Evolutionary conservation across 1,284 basidiomycete species (phyloP).

Genomic region (Phylloporus gajari): DNA sequence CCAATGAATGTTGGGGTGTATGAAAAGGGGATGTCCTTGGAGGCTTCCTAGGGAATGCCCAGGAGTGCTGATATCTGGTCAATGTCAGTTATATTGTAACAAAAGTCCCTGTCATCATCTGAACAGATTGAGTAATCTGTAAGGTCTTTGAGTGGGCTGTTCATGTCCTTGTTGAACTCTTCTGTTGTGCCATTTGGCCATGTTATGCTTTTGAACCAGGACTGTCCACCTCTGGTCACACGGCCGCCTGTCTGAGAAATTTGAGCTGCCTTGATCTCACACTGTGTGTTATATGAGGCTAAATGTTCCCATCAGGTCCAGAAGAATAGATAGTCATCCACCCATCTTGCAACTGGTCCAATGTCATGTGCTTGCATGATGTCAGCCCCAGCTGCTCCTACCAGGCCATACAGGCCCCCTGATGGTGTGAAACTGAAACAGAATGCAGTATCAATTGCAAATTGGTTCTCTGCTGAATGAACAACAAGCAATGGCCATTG

Average conservation of each 20-base stretch:
- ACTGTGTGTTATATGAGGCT: neutral
- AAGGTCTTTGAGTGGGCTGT: neutral
- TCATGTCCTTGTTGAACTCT: conserved; percentile 13
- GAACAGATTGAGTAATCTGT: neutral
- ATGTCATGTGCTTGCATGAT: conserved; percentile 8
- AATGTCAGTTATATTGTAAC: neutral
- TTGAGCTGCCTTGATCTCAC: neutral
- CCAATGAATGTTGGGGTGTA: neutral
- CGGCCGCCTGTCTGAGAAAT: neutral
- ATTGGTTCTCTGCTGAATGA: no score
- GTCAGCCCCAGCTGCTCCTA: conserved; percentile 24
- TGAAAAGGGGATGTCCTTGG: conserved; percentile 1
- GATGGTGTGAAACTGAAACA: conserved; percentile 40
- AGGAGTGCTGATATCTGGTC: neutral
- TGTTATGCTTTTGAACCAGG: neutral
- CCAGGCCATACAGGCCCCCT: conserved; percentile 50
- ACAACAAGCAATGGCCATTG: neutral
- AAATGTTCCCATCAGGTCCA: neutral
- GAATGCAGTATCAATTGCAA: neutral
- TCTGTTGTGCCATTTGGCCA: neutral
- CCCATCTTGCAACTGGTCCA: conserved; percentile 4
- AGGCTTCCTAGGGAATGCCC: neutral
- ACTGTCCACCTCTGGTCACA: neutral
- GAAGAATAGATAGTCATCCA: conserved; percentile 19
- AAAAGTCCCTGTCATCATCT: neutral